Evolutionary conservation across 805 yeast genomes (phyloP), one percentile per base, ranked within the genome.

Genomic region (Candida sakaeoensis): DNA sequence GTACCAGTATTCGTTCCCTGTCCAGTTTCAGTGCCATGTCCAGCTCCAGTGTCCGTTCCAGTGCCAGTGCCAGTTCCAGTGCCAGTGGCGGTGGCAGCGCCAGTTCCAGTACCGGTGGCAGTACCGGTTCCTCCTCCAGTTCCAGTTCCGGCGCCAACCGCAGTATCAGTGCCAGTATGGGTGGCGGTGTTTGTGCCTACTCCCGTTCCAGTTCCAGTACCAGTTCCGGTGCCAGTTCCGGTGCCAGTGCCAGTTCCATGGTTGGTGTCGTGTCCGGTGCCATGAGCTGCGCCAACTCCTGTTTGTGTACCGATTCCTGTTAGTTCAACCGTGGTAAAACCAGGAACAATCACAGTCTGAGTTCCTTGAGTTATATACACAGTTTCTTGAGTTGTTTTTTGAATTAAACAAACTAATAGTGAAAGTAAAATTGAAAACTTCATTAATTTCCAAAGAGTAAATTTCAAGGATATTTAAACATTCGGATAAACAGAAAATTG

Each of bases 291-390:
- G 22, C 36, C 15, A 6, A 5, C 36, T 9, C 36, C 36, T 10
- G 23, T 33, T 7, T 5, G 9, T n/a, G 36, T 16, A 23, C 17
- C 36, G 15, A 10, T 15, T 14, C 33, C 14, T 8, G 25, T 26
- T 7, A 9, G 23, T 9, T 5, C 22, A 6, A 8, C 21, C 4
- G 23, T 26, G 8, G 19, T 8, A 9, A 12, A n/a, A 5, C 36
- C 36, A 5, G 36, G 36, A 22, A 33, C 15, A 16, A 33, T 33
- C 36, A 25, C 37, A 17, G 37, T 35, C 19, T 25, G 30, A 35
- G 37, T 35, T 14, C 31, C 40, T 37, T 37, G 35, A 21, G 40
- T 37, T 10, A 37, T 27, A 13, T n/a, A 18, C 4, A 30, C 27
- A 30, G 40, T 37, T 23, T 29, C 35, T 18, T 24, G 19, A 19